Conservation (phyloP, 2,329 filamentous ascomycete genomes). For the Furcasterigmium sp. region DNA sequence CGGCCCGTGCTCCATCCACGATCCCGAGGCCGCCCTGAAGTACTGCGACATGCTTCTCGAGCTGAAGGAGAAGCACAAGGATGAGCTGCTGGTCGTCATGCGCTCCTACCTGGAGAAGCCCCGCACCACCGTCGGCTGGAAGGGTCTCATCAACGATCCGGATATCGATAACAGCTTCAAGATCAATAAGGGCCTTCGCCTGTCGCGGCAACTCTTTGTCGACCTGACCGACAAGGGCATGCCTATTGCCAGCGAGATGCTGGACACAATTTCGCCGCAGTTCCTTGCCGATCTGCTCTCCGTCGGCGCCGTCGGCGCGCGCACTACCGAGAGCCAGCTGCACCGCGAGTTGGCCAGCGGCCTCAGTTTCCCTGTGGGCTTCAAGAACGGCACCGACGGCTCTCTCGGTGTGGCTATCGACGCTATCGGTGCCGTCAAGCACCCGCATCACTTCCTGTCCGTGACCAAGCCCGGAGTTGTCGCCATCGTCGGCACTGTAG, state of each 20-base stretch:
- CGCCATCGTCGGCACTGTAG: slow-evolving; percentile 88
- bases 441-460: slow-evolving; percentile 94
- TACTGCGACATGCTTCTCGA: slow-evolving; percentile 83
- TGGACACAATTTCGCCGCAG: slow-evolving; percentile 96
- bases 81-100: slow-evolving; percentile 94
- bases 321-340: slow-evolving; percentile 92
- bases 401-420: slow-evolving; percentile 86
- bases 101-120: slow-evolving; percentile 98
- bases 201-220: slow-evolving; percentile 85
- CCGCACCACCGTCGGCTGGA: slow-evolving; percentile 96
- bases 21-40: slow-evolving; percentile 81
- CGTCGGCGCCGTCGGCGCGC: slow-evolving; percentile 88
- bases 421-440: slow-evolving; percentile 85
- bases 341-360: slow-evolving; percentile 93
- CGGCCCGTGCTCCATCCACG: slow-evolving; percentile 96
- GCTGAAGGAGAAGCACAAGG: slow-evolving; percentile 81
- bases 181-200: slow-evolving; percentile 93
- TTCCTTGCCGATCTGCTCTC: slow-evolving; percentile 90
- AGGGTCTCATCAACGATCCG: slow-evolving; percentile 96
- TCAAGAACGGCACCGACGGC: slow-evolving; percentile 99
- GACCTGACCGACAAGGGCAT: slow-evolving; percentile 89
- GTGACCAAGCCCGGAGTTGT: slow-evolving; percentile 96
- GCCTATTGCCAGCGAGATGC: slow-evolving; percentile 95
- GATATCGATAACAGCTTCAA: slow-evolving; percentile 98
- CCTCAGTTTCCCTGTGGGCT: slow-evolving; percentile 93